Percentiles rank a stretch among this genome's conserved stretches.
These are phyloP conservation scores for Hypoxylon rubiginosum DNA, from an alignment of 2,329 filamentous ascomycete species.

Conservation along the genomic window DNA sequence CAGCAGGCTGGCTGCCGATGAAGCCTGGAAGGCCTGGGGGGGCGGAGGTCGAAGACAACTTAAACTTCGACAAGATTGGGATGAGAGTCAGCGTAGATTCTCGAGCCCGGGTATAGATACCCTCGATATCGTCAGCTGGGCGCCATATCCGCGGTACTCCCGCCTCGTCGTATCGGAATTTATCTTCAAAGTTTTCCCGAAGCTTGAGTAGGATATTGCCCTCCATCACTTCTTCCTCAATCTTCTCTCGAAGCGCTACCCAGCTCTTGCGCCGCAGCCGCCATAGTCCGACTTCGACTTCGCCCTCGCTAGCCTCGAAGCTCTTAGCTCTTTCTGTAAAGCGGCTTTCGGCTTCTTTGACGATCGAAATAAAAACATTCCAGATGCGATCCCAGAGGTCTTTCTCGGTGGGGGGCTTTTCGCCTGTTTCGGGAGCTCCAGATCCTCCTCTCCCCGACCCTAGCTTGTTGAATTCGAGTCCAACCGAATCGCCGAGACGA, in stretches of 20 bases:
- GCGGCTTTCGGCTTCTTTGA: conserved; percentile 85
- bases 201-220: conserved; percentile 96
- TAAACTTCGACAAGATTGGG: conserved; percentile 88
- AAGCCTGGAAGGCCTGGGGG: conserved; percentile 87
- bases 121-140: conserved; percentile 96
- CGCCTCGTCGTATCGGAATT: conserved; percentile 96
- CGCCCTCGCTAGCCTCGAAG: conserved; percentile 91
- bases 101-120: conserved; percentile 89
- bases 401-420: conserved; percentile 80
- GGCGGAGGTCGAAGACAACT: conserved; percentile 78
- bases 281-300: conserved; percentile 94
- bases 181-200: conserved; percentile 98
- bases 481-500: conserved; percentile 86
- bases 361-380: conserved; percentile 84
- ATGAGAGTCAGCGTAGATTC: conserved; percentile 94
- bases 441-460: conserved; percentile 87
- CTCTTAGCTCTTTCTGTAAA: conserved; percentile 92
- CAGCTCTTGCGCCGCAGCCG: conserved; percentile 93
- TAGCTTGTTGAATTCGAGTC: conserved; percentile 95
- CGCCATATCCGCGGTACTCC: conserved; percentile 98
- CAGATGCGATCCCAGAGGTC: conserved; percentile 97
- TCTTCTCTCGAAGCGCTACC: conserved; percentile 88
- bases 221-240: conserved; percentile 98
- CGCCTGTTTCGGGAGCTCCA: conserved; percentile 82
- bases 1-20: conserved; percentile 82